phyloP scores from a whole-genome alignment of 1,284 basidiomycete species.

The Mycosarcoma maydis region DNA sequence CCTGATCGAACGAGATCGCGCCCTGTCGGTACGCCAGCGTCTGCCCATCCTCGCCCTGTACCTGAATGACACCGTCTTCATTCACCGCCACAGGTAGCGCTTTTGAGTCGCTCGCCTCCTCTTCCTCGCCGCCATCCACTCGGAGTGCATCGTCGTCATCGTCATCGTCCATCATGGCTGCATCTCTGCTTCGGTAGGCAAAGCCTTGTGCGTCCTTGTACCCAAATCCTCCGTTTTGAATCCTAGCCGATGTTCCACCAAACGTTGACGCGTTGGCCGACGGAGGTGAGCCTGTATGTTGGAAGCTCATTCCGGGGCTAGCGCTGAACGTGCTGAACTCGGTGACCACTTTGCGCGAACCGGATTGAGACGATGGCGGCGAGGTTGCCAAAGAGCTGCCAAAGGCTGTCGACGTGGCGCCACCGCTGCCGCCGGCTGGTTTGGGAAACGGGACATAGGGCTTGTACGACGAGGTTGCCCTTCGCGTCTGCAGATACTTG shows the following conservation, averaged over 20 bases:
- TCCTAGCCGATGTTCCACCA: slow-evolving; percentile 15
- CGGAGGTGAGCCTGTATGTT: slow-evolving; percentile 42
- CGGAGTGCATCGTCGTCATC: slow-evolving; percentile 59
- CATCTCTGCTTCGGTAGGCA: slow-evolving; percentile 33
- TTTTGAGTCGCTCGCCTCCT: slow-evolving; percentile 26
- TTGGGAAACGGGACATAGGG: slow-evolving; percentile 50
- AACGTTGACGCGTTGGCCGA: slow-evolving; percentile 16
- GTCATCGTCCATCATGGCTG: slow-evolving; percentile 51
- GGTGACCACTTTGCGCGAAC: slow-evolving; percentile 53
- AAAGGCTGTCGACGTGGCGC: slow-evolving; percentile 5
- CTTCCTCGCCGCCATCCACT: slow-evolving; percentile 40
- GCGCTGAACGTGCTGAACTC: slow-evolving; percentile 61
- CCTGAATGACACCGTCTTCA: slow-evolving; percentile 53
- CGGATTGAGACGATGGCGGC: slow-evolving; percentile 4
- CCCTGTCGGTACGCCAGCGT: slow-evolving; percentile 59
- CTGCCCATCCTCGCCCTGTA: slow-evolving; percentile 64
- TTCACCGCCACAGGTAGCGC: slow-evolving; percentile 37
- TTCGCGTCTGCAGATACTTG: slow-evolving; percentile 57
- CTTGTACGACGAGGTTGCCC: slow-evolving; percentile 51
- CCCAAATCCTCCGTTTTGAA: slow-evolving; percentile 31
- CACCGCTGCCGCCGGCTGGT: slow-evolving; percentile 17
- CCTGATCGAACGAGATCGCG: slow-evolving; percentile 62
- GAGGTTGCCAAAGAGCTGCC: slow-evolving; percentile 9
- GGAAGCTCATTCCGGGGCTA: slow-evolving; percentile 55
- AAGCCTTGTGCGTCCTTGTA: slow-evolving; percentile 32